Evolutionary conservation across 2,329 filamentous ascomycete species (phyloP).

Genomic region (Geosmithia flava): DNA sequence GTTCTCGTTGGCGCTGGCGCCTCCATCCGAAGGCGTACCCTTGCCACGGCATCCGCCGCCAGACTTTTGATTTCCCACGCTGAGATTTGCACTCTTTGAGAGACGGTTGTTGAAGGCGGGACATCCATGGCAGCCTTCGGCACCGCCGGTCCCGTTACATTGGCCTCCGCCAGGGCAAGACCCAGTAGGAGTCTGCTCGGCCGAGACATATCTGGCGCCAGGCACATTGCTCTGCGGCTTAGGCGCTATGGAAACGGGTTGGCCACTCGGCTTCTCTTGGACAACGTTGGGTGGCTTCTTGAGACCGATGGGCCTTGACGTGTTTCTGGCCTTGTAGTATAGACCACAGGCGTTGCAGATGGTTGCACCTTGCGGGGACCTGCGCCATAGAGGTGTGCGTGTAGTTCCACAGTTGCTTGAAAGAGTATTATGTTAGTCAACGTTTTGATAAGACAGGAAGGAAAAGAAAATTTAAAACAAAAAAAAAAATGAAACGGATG

Average conservation of each 20-base stretch:
- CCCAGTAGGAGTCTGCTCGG: slow-evolving; percentile 64
- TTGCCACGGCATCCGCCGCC: slow-evolving; percentile 17
- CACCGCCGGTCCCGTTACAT: slow-evolving; percentile 92
- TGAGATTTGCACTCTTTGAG: slow-evolving; percentile 71
- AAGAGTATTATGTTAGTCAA: slow-evolving; percentile 1
- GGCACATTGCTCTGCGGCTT: slow-evolving; percentile 27
- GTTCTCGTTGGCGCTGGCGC: slow-evolving; percentile 5
- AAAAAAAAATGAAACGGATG: background rate
- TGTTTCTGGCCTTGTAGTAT: slow-evolving; percentile 88
- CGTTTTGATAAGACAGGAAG: background rate
- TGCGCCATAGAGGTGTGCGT: slow-evolving; percentile 85
- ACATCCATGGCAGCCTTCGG: slow-evolving; percentile 89
- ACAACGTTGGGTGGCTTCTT: slow-evolving; percentile 58
- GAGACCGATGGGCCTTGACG: slow-evolving; percentile 77
- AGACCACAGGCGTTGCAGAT: slow-evolving; percentile 97
- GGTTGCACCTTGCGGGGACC: slow-evolving; percentile 82
- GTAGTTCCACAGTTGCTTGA: slow-evolving; percentile 91
- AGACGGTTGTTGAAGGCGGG: slow-evolving; percentile 96
- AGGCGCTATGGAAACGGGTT: slow-evolving; percentile 18
- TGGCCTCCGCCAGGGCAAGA: slow-evolving; percentile 90
- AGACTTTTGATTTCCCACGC: slow-evolving; percentile 34
- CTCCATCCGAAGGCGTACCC: background rate
- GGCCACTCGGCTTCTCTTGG: slow-evolving; percentile 24
- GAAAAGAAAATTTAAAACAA: too few relatives aligned
- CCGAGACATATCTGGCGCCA: slow-evolving; percentile 61